Conservation (phyloP, 2,329 filamentous ascomycete species). For the Colletotrichum sp. region DNA sequence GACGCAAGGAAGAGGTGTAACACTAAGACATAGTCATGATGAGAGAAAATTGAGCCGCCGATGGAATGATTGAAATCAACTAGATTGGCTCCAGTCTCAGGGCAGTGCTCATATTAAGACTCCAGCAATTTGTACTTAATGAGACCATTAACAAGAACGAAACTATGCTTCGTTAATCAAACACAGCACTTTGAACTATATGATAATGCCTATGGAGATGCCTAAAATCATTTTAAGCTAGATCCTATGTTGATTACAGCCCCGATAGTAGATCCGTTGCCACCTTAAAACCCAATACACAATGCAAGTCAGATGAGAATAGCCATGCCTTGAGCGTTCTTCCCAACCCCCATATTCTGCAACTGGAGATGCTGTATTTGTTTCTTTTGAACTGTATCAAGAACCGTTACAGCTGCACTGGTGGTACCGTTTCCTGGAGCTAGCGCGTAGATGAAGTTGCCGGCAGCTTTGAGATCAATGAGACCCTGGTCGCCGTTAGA, state of each 20-base stretch:
- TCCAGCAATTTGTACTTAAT: neutral
- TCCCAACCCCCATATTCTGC: neutral
- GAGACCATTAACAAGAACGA: neutral
- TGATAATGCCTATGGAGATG: neutral
- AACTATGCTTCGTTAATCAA: neutral
- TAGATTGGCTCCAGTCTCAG: neutral
- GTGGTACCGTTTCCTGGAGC: slow-evolving; percentile 55
- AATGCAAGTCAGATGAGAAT: neutral
- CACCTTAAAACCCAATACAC: neutral
- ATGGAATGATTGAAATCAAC: neutral
- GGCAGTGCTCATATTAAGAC: neutral
- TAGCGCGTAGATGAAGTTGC: slow-evolving; percentile 63
- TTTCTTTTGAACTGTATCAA: slow-evolving; percentile 31
- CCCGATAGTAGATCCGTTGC: neutral
- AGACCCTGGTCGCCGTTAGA: slow-evolving; percentile 56
- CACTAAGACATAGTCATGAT: neutral
- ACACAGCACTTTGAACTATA: neutral
- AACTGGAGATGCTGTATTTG: slow-evolving; percentile 9
- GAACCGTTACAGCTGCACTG: slow-evolving; percentile 38
- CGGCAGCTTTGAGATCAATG: slow-evolving; percentile 58
- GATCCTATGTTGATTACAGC: neutral
- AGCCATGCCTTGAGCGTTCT: slow-evolving; percentile 15
- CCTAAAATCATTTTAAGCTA: neutral
- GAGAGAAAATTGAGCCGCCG: neutral
- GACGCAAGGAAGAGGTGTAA: neutral